A percentile compares a stretch with the other conserved stretches of the same genome.
Evolutionary conservation across 1,139 yeast species (phyloP).

Genomic region (Nadsonia commutata): DNA sequence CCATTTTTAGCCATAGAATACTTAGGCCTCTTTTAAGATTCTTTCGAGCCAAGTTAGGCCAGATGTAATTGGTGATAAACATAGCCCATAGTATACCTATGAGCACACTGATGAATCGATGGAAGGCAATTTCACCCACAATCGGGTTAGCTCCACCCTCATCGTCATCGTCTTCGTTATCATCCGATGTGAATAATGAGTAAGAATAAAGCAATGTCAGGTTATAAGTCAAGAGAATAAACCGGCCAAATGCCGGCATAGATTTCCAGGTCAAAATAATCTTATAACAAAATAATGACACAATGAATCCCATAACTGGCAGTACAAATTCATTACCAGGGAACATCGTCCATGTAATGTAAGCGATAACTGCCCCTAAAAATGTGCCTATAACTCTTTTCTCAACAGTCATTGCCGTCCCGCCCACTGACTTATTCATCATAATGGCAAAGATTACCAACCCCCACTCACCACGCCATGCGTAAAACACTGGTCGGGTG

Average conservation of each 20-base stretch:
- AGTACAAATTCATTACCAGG: constrained; percentile 44
- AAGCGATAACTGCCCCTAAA: constrained; percentile 53
- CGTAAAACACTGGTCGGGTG: constrained; percentile 38
- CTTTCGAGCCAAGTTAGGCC: constrained; percentile 65
- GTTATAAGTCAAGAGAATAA: constrained; percentile 62
- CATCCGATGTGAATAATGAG: constrained; percentile 45
- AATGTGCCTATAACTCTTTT: constrained; percentile 68
- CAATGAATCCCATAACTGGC: constrained; percentile 41
- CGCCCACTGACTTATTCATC: constrained; percentile 81
- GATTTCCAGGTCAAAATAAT: constrained; percentile 53
- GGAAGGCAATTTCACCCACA: constrained; percentile 65
- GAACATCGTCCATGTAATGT: constrained; percentile 39
- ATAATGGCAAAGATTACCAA: constrained; percentile 65
- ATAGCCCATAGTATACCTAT: constrained; percentile 71
- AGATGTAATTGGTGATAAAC: constrained; percentile 39
- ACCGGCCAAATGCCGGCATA: constrained; percentile 35
- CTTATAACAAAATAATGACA: constrained; percentile 52
- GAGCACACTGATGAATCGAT: constrained; percentile 58
- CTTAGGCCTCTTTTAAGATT: constrained; percentile 52
- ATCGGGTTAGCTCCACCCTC: constrained; percentile 63
- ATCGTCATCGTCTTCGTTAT: constrained; percentile 42
- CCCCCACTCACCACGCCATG: constrained; percentile 80
- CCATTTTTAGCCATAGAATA: constrained; percentile 63
- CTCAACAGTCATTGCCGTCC: constrained; percentile 66
- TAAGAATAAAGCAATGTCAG: constrained; percentile 67